Conservation (phyloP, 345 rosid genomes). For the Pistacia integerrima region DNA sequence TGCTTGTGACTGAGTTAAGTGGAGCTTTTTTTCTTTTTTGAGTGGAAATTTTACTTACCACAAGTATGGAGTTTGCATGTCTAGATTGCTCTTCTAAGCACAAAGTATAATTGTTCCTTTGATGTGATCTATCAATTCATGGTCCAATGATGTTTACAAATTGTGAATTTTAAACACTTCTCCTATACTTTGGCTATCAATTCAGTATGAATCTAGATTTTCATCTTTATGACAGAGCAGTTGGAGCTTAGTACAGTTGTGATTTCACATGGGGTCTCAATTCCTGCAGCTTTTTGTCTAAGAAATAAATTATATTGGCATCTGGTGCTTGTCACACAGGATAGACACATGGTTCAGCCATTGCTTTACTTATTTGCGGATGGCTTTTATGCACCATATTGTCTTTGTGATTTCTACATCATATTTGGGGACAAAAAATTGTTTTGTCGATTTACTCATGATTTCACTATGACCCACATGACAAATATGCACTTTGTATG, state of each 20-base stretch:
- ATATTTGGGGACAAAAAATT: too few relatives aligned
- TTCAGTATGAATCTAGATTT: not conserved
- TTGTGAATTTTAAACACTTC: not conserved
- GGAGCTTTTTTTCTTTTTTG: not conserved
- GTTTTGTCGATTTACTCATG: too few relatives aligned
- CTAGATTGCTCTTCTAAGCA: not conserved
- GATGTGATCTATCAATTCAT: not conserved
- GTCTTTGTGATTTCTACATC: too few relatives aligned
- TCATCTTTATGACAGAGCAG: not conserved
- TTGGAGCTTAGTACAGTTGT: not conserved
- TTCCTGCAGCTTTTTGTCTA: not conserved
- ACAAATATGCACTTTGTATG: too few relatives aligned
- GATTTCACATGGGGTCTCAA: conserved; percentile 13
- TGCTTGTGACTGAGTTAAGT: not conserved
- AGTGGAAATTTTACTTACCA: not conserved
- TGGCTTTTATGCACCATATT: too few relatives aligned
- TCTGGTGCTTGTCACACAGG: not conserved
- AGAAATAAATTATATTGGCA: not conserved
- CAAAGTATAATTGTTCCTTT: not conserved
- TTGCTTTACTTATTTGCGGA: too few relatives aligned
- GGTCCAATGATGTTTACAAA: not conserved
- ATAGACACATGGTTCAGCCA: too few relatives aligned
- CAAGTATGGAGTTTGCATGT: not conserved
- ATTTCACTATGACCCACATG: too few relatives aligned
- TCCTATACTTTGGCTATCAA: not conserved